These are phyloP conservation scores for Phalaenopsis aphrodite DNA, from an alignment of 106 monocot species.

Conservation along the genomic window DNA sequence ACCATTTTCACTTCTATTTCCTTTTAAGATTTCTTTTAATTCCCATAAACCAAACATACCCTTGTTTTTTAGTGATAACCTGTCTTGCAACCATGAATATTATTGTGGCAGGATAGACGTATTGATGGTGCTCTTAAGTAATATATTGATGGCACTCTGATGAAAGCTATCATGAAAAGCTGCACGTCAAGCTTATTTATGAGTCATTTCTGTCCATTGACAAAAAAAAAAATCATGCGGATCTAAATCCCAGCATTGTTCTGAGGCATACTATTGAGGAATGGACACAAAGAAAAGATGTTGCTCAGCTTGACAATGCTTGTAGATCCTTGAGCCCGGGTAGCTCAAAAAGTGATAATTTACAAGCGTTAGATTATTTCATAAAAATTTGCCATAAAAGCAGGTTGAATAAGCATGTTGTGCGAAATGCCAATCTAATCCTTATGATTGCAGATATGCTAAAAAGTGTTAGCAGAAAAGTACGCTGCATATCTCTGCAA, in stretches of 20 bases:
- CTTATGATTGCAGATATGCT: slow-evolving; percentile 56
- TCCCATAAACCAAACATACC: not conserved
- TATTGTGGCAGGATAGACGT: not conserved
- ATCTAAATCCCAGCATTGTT: slow-evolving; percentile 71
- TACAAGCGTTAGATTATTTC: slow-evolving; percentile 57
- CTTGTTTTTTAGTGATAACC: not conserved
- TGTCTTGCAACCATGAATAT: not conserved
- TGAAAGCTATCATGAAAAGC: slow-evolving; percentile 46
- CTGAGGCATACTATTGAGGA: slow-evolving; percentile 84
- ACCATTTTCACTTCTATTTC: too few species aligned
- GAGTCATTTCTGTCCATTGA: slow-evolving; percentile 88
- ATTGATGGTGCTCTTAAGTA: slow-evolving; percentile 2
- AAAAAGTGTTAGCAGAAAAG: slow-evolving; percentile 62
- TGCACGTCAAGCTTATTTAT: slow-evolving; percentile 61
- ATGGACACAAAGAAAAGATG: slow-evolving; percentile 80
- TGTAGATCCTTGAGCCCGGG: slow-evolving; percentile 40
- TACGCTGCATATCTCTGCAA: slow-evolving; percentile 68
- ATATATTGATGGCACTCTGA: slow-evolving; percentile 56
- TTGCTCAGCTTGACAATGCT: slow-evolving; percentile 61
- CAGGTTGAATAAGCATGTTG: slow-evolving; percentile 47
- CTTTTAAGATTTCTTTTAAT: not conserved
- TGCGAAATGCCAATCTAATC: slow-evolving; percentile 40
- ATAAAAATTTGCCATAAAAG: slow-evolving; percentile 46
- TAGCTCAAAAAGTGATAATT: slow-evolving; percentile 53
- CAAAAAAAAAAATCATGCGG: slow-evolving; percentile 66